Evolutionary conservation across 208 protist genomes (phyloP).

Genomic region (Acanthamoeba culbertsoni): DNA sequence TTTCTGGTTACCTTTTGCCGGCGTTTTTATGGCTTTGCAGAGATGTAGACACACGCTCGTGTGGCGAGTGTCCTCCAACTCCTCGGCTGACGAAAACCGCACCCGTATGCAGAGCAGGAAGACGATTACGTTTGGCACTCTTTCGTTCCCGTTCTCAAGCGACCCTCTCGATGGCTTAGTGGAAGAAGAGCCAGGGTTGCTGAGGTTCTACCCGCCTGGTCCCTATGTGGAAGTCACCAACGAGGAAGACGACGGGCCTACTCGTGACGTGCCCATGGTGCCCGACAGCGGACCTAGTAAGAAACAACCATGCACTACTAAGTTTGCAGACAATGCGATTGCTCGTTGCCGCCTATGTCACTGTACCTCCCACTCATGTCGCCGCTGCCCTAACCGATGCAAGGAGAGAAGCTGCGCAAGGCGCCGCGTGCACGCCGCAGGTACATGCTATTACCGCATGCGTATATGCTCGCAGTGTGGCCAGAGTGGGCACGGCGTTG

Average conservation of each 20-base stretch:
- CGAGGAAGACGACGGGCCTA: neutral
- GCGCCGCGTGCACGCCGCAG: neutral
- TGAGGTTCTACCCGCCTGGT: neutral
- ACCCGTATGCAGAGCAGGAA: neutral
- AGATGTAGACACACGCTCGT: neutral
- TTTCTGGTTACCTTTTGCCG: neutral
- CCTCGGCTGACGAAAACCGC: too few species aligned
- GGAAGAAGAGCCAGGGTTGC: neutral
- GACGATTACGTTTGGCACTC: conserved; percentile 10
- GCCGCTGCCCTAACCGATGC: neutral
- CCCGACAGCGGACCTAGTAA: neutral
- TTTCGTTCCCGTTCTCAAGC: neutral
- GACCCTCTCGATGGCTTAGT: neutral
- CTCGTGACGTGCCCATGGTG: neutral
- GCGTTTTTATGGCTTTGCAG: neutral
- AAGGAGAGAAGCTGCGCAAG: neutral
- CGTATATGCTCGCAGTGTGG: neutral
- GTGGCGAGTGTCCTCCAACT: too few species aligned
- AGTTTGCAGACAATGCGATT: neutral
- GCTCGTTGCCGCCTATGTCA: neutral
- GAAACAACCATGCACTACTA: neutral
- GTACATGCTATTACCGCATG: neutral
- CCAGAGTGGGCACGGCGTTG: neutral
- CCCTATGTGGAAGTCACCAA: neutral
- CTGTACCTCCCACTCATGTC: neutral